Conservation (phyloP, 345 rosid genomes). For the Streptanthus diversifolius region DNA sequence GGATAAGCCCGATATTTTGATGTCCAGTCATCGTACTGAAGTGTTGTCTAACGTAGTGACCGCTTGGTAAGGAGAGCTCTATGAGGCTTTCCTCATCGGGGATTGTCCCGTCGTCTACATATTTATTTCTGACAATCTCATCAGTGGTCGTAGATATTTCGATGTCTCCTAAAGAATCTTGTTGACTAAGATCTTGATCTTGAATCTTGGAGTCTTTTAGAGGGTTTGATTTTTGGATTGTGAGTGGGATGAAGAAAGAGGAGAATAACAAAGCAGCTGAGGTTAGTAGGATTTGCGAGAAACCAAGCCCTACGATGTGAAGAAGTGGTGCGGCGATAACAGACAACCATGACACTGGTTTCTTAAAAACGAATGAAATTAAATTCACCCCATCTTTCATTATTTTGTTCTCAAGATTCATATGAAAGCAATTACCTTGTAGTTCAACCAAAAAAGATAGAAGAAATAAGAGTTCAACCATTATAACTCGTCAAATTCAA, state of each 20-base stretch:
- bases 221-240: slow-evolving; percentile 28
- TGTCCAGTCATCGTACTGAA: slow-evolving; percentile 3
- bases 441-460: slow-evolving; percentile 29
- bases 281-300: slow-evolving; percentile 33
- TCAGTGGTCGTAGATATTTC: neutral
- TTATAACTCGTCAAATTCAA: neutral
- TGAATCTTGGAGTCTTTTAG: slow-evolving; percentile 11
- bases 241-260: slow-evolving; percentile 28
- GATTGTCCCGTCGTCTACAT: slow-evolving; percentile 42
- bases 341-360: slow-evolving; percentile 36
- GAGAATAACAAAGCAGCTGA: slow-evolving; percentile 37
- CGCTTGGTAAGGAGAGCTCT: slow-evolving; percentile 69
- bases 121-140: neutral
- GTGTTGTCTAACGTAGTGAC: slow-evolving; percentile 45
- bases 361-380: slow-evolving; percentile 34
- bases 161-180: slow-evolving; percentile 30
- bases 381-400: slow-evolving; percentile 31
- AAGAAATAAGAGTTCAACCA: slow-evolving; percentile 26
- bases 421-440: slow-evolving; percentile 24
- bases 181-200: slow-evolving; percentile 8
- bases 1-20: slow-evolving; percentile 43
- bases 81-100: slow-evolving; percentile 71
- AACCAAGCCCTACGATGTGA: slow-evolving; percentile 34
- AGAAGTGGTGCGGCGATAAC: slow-evolving; percentile 33
- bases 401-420: slow-evolving; percentile 28